Evolutionary conservation across 2,329 filamentous ascomycete species (phyloP).

Genomic region (Penicillium sp.): DNA sequence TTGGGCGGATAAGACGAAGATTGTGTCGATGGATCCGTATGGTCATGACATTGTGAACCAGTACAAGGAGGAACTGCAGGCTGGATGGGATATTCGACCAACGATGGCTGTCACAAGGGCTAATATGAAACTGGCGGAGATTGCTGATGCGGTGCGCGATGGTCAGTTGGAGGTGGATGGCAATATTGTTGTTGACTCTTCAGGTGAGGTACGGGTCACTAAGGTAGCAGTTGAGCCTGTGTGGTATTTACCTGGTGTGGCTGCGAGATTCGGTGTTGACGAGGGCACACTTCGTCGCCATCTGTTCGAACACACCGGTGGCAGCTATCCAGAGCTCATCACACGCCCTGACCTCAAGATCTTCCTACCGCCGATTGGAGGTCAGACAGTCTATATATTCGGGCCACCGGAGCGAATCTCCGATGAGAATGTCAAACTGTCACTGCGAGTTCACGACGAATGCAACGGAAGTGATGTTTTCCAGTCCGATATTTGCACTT

Average conservation of each 20-base stretch:
- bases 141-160: conserved; percentile 80
- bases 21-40: conserved; percentile 95
- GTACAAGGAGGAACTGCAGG: conserved; percentile 72
- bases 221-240: conserved; percentile 97
- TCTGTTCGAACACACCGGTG: conserved; percentile 92
- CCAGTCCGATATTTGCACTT: conserved; percentile 96
- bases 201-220: conserved; percentile 86
- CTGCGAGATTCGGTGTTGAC: conserved; percentile 88
- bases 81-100: conserved; percentile 73
- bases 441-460: conserved; percentile 81
- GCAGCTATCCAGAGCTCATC: conserved; percentile 94
- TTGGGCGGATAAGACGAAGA: conserved; percentile 89
- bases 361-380: conserved; percentile 93
- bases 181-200: conserved; percentile 83
- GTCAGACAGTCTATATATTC: conserved; percentile 95
- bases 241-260: conserved; percentile 84
- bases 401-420: conserved; percentile 93
- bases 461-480: conserved; percentile 98
- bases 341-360: conserved; percentile 92
- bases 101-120: conserved; percentile 91
- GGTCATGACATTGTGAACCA: conserved; percentile 85
- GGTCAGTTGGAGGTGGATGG: conserved; percentile 79
- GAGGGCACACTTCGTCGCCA: conserved; percentile 83
- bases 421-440: conserved; percentile 75
- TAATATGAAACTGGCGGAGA: conserved; percentile 94